Evolutionary conservation across 768 basidiomycete genomes (phyloP), one percentile per base, ranked within the genome.

Genomic region (Lenzites betulinus): DNA sequence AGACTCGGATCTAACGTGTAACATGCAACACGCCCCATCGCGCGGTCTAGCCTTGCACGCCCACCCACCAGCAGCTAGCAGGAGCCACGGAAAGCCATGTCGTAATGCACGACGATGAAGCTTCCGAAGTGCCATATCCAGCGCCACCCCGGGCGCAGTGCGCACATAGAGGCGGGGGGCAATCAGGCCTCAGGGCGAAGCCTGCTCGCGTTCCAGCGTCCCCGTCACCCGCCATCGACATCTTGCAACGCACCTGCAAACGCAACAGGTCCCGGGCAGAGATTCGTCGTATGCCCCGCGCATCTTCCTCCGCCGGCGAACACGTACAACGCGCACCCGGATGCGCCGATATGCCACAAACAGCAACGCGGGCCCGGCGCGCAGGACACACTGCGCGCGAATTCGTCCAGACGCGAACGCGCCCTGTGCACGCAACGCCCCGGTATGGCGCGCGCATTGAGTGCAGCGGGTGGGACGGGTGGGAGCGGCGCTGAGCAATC

Each of bases 241-340:
- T n/a, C n/a, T n/a, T n/a, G n/a, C n/a, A n/a, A n/a, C n/a, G n/a
- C n/a, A n/a, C n/a, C n/a, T n/a, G n/a, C n/a, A n/a, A n/a, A n/a
- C n/a, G n/a, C n/a, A n/a, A 25, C 43, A 3, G 43, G 20, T 20
- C 23, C 50, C 18, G 33, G n/a, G n/a, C 9, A 11, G 12, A 50
- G 49, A 50, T 50, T 50, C 49, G 49, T 12, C 15, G 30, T n/a
- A 20, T n/a, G 30, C 30, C 15, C 18, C 30, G 12, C 33, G 49
- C 30, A 47, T 55, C 54, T 55, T 55, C 54, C 44, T 6, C 15
- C 22, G 22, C 22, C 35, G 46, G 54, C 44, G 54, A 47, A 55
- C n/a, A n/a, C 39, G 41, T 30, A 13, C 53, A 15, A n/a, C 16
- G 2, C 13, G n/a, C 33, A 8, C 12, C 44, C 33, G 43, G 20